phyloP scores from a whole-genome alignment of 768 basidiomycete species.

The Auricularia sp. region DNA sequence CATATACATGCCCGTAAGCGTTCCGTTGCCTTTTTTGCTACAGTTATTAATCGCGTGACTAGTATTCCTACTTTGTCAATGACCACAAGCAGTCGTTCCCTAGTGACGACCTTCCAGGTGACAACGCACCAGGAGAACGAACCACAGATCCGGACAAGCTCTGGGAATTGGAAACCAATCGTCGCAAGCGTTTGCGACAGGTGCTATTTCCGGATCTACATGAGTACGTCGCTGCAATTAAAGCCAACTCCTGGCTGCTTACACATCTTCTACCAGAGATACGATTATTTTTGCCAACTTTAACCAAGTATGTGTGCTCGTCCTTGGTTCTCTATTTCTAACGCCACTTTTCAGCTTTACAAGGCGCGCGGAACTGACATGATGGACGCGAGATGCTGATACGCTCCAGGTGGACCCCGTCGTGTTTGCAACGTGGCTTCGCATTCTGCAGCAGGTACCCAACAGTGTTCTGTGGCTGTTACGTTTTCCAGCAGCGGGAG shows the following conservation, averaged over 20 bases:
- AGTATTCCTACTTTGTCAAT: constrained; percentile 41
- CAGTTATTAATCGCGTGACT: background rate
- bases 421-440: constrained; percentile 40
- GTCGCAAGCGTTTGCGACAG: constrained; percentile 27
- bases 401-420: background rate
- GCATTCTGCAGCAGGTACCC: constrained; percentile 32
- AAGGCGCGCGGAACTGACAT: constrained; percentile 21
- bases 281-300: constrained; percentile 42
- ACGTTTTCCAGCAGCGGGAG: constrained; percentile 39
- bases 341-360: constrained; percentile 26
- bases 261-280: constrained; percentile 20
- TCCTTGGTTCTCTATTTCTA: constrained; percentile 6
- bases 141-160: constrained; percentile 12
- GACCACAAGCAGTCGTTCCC: constrained; percentile 39
- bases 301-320: constrained; percentile 30
- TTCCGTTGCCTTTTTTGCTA: background rate
- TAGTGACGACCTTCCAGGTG: constrained; percentile 16
- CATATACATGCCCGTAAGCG: constrained; percentile 36
- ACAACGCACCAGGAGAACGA: constrained; percentile 4
- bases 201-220: constrained; percentile 35
- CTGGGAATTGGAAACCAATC: constrained; percentile 31
- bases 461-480: constrained; percentile 44
- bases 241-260: background rate
- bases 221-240: constrained; percentile 19
- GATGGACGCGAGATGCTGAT: background rate